Percentiles rank a stretch among this genome's conserved stretches.
These are phyloP conservation scores for Nectriaceae sp. DNA, from an alignment of 2,329 filamentous ascomycete species.

Conservation along the genomic window DNA sequence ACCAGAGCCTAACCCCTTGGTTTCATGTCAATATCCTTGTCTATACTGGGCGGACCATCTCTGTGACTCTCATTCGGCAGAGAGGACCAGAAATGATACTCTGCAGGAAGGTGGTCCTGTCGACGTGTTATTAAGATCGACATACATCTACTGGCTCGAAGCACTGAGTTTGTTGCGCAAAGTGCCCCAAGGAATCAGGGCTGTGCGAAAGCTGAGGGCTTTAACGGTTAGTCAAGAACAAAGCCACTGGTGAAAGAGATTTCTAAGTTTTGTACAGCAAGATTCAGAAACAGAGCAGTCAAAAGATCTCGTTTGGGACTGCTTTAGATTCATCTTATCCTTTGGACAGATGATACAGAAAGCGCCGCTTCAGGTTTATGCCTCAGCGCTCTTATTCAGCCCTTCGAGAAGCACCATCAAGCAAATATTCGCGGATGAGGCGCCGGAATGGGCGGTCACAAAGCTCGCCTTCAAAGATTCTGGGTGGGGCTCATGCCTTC, in stretches of 20 bases:
- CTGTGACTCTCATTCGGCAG: background rate
- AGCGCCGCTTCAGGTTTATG: slow-evolving; percentile 35
- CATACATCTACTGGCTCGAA: slow-evolving; percentile 12
- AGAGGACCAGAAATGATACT: background rate
- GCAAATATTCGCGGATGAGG: slow-evolving; percentile 9
- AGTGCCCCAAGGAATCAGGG: slow-evolving; percentile 19
- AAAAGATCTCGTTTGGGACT: slow-evolving; percentile 30
- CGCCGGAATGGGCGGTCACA: background rate
- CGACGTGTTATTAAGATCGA: slow-evolving; percentile 35
- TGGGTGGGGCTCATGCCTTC: background rate
- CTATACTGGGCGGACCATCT: slow-evolving; percentile 23
- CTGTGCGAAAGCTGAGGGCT: slow-evolving; percentile 24
- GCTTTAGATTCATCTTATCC: slow-evolving; percentile 30
- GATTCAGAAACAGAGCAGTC: no score
- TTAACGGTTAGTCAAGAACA: slow-evolving; percentile 10
- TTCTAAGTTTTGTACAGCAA: background rate
- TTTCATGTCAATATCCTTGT: slow-evolving; percentile 14
- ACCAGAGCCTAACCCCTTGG: slow-evolving; percentile 19
- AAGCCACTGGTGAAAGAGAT: background rate
- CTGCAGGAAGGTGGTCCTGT: background rate
- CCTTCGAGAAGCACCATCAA: slow-evolving; percentile 26
- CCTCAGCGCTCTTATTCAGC: slow-evolving; percentile 34
- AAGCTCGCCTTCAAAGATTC: background rate
- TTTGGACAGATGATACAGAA: slow-evolving; percentile 27
- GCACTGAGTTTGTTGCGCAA: slow-evolving; percentile 5